A percentile compares a stretch with the other conserved stretches of the same genome.
These are phyloP conservation scores for Quercus tomentella DNA, from an alignment of 331 rosid genomes.

Conservation along the genomic window DNA sequence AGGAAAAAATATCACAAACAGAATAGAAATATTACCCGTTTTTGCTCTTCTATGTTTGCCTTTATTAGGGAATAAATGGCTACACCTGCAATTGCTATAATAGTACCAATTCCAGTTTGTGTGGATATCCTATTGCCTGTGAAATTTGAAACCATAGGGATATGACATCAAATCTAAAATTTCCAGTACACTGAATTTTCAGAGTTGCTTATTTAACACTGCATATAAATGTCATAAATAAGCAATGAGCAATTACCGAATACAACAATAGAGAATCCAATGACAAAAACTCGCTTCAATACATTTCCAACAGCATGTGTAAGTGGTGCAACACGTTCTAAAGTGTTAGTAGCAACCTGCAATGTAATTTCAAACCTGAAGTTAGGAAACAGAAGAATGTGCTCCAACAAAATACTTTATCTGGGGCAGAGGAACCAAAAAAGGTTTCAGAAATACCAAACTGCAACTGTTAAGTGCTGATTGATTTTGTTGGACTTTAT, in stretches of 20 bases:
- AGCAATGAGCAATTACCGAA: slow-evolving; percentile 51
- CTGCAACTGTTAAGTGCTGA: no score
- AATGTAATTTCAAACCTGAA: slow-evolving; percentile 8
- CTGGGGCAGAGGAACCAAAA: not conserved
- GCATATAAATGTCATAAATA: not conserved
- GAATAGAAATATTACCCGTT: slow-evolving; percentile 25
- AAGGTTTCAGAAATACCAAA: not conserved
- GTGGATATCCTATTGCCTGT: slow-evolving; percentile 75
- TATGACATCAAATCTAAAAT: not conserved
- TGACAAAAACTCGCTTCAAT: slow-evolving; percentile 84
- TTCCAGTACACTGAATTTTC: not conserved
- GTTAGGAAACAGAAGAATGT: not conserved
- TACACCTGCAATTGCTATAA: slow-evolving; percentile 72
- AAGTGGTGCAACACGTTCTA: slow-evolving; percentile 81
- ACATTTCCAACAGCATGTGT: slow-evolving; percentile 93
- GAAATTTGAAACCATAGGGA: not conserved
- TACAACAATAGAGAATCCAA: slow-evolving; percentile 78
- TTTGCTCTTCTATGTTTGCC: slow-evolving; percentile 70
- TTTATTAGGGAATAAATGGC: slow-evolving; percentile 74
- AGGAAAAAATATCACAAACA: not conserved
- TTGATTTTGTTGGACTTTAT: no score
- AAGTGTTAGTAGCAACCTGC: slow-evolving; percentile 83
- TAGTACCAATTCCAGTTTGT: slow-evolving; percentile 74
- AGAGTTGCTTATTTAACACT: not conserved
- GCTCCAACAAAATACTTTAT: not conserved